Conservation (phyloP, 169 alveolate species). For the Plasmodium relictum region DNA sequence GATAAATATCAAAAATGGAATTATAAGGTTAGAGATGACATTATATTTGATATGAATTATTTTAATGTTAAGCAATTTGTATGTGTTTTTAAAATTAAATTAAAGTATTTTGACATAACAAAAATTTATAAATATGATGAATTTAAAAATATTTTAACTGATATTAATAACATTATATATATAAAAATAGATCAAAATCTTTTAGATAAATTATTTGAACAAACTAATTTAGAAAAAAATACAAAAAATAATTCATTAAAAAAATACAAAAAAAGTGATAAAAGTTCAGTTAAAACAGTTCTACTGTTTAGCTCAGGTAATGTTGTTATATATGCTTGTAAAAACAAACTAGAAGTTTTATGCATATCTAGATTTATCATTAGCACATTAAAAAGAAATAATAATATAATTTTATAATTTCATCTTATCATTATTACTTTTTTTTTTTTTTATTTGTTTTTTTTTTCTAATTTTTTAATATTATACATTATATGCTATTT, state of each 20-base stretch:
- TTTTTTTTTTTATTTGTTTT: no score
- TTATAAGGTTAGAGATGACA: constrained; percentile 38
- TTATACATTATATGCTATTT: no score
- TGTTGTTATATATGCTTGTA: constrained; percentile 63
- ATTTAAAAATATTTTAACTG: constrained; percentile 64
- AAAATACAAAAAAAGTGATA: background rate
- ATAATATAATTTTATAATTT: constrained; percentile 15
- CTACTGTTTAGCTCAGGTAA: constrained; percentile 45
- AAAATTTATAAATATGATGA: constrained; percentile 42
- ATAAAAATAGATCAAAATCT: constrained; percentile 57
- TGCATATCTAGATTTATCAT: constrained; percentile 46
- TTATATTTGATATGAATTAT: constrained; percentile 38
- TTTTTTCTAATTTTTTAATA: no score
- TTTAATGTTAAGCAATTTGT: constrained; percentile 52
- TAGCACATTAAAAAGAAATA: constrained; percentile 31
- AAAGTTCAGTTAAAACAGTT: constrained; percentile 39
- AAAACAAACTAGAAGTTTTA: constrained; percentile 24
- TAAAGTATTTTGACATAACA: constrained; percentile 45
- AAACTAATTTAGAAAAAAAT: constrained; percentile 12
- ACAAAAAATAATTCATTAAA: constrained; percentile 16
- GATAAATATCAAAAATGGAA: constrained; percentile 51
- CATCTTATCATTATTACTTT: no score
- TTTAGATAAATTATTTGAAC: constrained; percentile 53
- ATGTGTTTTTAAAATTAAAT: constrained; percentile 54
- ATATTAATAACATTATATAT: constrained; percentile 63